Evolutionary conservation across 1,139 yeast genomes (phyloP).

Genomic region (Candida sojae): DNA sequence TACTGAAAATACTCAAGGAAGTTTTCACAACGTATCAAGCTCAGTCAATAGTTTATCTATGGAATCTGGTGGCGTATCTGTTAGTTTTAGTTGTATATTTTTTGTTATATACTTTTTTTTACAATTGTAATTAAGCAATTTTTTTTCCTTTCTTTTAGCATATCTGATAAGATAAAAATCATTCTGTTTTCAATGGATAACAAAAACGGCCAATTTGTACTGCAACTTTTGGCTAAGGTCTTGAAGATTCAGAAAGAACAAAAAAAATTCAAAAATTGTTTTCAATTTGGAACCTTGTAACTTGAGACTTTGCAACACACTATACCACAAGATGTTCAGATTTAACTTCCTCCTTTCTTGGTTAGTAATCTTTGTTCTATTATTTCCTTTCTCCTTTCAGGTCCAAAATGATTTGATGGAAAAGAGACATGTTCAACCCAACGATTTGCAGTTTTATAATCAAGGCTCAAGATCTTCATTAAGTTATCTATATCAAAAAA

Average conservation of each 20-base stretch:
- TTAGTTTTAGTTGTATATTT: neutral
- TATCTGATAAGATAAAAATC: neutral
- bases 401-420: neutral
- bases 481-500: constrained; percentile 2
- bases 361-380: neutral
- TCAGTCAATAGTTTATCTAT: neutral
- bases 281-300: no score
- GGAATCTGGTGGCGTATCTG: neutral
- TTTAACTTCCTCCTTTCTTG: neutral
- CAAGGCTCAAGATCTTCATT: constrained; percentile 5
- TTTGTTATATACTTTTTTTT: constrained; percentile 3
- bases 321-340: neutral
- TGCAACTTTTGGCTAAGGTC: no score
- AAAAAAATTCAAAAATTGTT: no score
- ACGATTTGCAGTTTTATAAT: constrained; percentile 3
- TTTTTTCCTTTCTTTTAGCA: neutral
- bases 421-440: constrained; percentile 4
- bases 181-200: neutral
- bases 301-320: no score
- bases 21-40: neutral
- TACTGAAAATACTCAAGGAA: neutral
- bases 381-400: neutral
- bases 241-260: no score
- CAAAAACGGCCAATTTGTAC: neutral
- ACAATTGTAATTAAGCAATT: neutral